Conservation (phyloP, 108 stramenopile species). For the Conticribra weissflogii region DNA sequence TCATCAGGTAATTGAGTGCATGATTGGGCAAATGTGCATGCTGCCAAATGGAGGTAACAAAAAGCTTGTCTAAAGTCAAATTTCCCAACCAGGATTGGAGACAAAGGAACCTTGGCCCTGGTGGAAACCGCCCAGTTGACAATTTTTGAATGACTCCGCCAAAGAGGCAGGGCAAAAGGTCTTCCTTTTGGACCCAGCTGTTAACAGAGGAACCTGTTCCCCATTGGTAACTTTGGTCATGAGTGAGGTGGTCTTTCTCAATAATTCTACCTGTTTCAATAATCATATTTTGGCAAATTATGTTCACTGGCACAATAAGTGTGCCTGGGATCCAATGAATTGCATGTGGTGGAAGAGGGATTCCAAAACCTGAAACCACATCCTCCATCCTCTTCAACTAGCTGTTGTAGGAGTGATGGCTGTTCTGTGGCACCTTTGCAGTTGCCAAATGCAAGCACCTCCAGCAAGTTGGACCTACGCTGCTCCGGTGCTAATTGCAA, state of each 20-base stretch:
- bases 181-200: slow-evolving; percentile 5
- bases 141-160: background rate
- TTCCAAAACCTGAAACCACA: background rate
- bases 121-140: slow-evolving; percentile 5
- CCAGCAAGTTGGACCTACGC: no score
- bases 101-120: background rate
- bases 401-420: no score
- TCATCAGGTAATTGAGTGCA: slow-evolving; percentile 18
- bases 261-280: slow-evolving; percentile 6
- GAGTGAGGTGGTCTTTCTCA: slow-evolving; percentile 7
- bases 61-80: slow-evolving; percentile 13
- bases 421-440: no score
- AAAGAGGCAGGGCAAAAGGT: background rate
- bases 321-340: background rate
- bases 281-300: slow-evolving; percentile 5
- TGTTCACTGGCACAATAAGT: background rate
- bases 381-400: no score
- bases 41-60: background rate
- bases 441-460: no score
- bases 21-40: slow-evolving; percentile 3
- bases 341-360: background rate
- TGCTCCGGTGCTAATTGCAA: no score
- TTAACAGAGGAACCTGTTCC: slow-evolving; percentile 5
- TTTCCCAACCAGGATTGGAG: background rate
- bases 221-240: slow-evolving; percentile 5